Conservation (phyloP, 2,329 filamentous ascomycete species). For the Epichloe festucae region DNA sequence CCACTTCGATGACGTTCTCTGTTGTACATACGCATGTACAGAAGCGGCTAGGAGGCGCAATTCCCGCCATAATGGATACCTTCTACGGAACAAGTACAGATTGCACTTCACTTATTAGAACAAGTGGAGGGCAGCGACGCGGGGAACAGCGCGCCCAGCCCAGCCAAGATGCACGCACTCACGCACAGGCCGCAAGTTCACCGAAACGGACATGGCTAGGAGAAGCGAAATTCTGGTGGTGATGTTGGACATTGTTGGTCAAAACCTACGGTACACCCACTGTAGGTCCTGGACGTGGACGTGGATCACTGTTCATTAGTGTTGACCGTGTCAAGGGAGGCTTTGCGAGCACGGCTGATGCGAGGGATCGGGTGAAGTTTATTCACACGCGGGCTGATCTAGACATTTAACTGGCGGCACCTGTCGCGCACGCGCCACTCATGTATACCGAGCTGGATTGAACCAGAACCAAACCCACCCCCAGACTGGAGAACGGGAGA, state of each 20-base stretch:
- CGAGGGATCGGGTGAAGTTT: neutral
- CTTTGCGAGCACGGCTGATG: neutral
- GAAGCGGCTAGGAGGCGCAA: neutral
- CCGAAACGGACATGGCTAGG: no score
- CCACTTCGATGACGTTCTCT: neutral
- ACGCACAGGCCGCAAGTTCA: no score
- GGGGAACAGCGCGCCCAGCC: no score
- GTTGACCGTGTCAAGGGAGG: neutral
- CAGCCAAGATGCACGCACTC: no score
- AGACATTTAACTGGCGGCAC: neutral
- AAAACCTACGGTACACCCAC: no score
- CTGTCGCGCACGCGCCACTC: neutral
- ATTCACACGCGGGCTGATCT: slow-evolving; percentile 1
- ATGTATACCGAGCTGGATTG: neutral
- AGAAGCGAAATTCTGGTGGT: no score
- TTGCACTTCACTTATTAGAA: no score
- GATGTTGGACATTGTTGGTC: no score
- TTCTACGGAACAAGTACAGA: no score
- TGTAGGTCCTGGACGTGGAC: neutral
- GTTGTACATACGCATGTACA: neutral
- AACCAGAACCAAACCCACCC: no score
- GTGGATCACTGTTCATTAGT: neutral
- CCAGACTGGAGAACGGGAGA: neutral
- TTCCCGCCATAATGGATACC: no score
- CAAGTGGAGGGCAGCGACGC: no score